Conservation (phyloP, 2,329 filamentous ascomycete genomes). For the Calonectria fujianensis region DNA sequence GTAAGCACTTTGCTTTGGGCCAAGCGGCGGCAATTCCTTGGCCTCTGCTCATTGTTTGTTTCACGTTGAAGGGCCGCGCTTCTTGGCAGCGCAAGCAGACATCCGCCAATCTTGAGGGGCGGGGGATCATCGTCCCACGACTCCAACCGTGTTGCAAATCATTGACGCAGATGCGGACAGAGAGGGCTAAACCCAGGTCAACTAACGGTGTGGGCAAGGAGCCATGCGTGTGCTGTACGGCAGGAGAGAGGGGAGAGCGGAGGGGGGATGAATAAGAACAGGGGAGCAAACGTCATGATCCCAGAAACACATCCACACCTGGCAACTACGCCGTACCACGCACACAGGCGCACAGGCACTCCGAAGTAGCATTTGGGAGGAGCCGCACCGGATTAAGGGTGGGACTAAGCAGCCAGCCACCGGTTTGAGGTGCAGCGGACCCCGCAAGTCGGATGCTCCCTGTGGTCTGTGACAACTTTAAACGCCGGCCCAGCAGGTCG, state of each 20-base stretch:
- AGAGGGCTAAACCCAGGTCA: conserved; percentile 13
- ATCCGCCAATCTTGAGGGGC: conserved; percentile 22
- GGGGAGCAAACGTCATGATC: conserved; percentile 1
- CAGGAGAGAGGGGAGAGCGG: not conserved
- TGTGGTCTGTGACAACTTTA: conserved; percentile 29
- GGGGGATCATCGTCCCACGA: conserved; percentile 25
- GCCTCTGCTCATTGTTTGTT: conserved; percentile 28
- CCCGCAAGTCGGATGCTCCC: conserved; percentile 21
- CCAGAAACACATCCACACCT: conserved; percentile 6
- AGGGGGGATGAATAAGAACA: not conserved
- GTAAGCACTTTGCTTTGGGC: conserved; percentile 7
- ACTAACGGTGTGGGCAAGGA: not conserved
- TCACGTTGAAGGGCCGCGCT: conserved; percentile 24
- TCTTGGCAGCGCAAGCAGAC: conserved; percentile 35
- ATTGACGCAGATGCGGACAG: conserved; percentile 13
- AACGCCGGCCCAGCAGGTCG: conserved; percentile 34
- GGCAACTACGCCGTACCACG: not conserved
- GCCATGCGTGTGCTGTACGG: not conserved
- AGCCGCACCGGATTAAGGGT: conserved; percentile 34
- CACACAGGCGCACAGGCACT: not conserved
- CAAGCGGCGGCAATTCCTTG: conserved; percentile 13
- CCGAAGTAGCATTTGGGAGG: conserved; percentile 15
- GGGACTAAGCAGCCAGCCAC: conserved; percentile 37
- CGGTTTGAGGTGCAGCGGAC: conserved; percentile 34
- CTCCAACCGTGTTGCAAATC: not conserved